These are phyloP conservation scores for Pseudogymnoascus sp. DNA, from an alignment of 2,329 filamentous ascomycete species.

Conservation along the genomic window DNA sequence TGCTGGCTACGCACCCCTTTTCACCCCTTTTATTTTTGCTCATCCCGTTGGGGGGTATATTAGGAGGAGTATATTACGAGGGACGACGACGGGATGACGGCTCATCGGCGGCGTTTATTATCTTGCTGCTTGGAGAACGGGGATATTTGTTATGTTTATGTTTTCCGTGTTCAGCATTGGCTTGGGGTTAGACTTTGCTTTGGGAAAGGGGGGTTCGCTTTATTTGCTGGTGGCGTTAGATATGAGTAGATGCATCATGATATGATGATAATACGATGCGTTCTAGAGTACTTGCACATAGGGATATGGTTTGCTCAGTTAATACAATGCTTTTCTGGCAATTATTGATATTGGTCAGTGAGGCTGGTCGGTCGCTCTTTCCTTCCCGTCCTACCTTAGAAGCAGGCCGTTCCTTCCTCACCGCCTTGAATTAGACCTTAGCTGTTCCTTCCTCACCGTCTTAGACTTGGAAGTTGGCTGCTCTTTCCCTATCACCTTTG, in stretches of 20 bases:
- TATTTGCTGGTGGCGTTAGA: background rate
- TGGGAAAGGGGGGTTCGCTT: background rate
- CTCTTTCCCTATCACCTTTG: too few relatives aligned
- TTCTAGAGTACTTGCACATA: background rate
- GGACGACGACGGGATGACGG: background rate
- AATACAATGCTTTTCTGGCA: background rate
- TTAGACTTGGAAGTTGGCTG: too few relatives aligned
- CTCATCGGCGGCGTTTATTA: slow-evolving; percentile 1
- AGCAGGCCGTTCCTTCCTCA: background rate
- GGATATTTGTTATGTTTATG: background rate
- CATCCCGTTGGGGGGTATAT: background rate
- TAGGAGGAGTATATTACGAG: background rate
- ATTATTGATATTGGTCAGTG: background rate
- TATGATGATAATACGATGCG: background rate
- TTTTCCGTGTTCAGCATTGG: background rate
- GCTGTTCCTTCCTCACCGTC: too few relatives aligned
- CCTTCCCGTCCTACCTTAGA: background rate
- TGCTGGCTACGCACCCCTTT: background rate
- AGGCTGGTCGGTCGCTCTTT: background rate
- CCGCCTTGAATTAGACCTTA: background rate
- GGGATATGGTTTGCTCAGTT: background rate
- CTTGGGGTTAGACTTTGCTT: background rate
- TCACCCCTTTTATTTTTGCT: background rate
- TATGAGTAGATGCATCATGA: background rate
- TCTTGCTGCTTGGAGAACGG: background rate